A percentile compares a stretch with the other conserved stretches of the same genome.
These are phyloP conservation scores for Pilobolus umbonatus DNA, from an alignment of 192 early-diverging fungal species.

Conservation along the genomic window DNA sequence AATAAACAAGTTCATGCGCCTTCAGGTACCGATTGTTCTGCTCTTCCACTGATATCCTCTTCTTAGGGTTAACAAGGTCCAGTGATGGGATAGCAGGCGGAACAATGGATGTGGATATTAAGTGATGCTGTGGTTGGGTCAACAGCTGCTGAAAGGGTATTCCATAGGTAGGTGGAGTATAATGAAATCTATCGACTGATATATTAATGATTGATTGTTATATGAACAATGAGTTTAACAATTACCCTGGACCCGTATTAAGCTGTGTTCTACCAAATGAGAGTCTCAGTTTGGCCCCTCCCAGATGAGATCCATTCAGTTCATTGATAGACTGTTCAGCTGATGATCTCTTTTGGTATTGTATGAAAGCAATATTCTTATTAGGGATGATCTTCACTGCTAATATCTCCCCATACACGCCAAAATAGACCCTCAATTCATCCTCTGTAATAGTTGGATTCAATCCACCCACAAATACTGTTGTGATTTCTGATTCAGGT, in stretches of 20 bases:
- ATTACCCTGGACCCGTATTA: not conserved
- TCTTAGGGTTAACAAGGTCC: slow-evolving; percentile 8
- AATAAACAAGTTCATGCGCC: not conserved
- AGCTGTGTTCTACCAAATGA: slow-evolving; percentile 18
- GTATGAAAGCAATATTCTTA: slow-evolving; percentile 12
- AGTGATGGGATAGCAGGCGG: too few species aligned
- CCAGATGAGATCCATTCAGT: slow-evolving; percentile 12
- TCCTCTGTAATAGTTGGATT: slow-evolving; percentile 13
- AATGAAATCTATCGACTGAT: not conserved
- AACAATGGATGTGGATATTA: not conserved
- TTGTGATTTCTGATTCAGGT: slow-evolving; percentile 8
- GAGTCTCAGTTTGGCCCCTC: slow-evolving; percentile 11
- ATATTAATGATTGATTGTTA: not conserved
- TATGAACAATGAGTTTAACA: not conserved
- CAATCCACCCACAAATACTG: slow-evolving; percentile 13
- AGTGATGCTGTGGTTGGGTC: not conserved
- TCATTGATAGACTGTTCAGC: slow-evolving; percentile 12
- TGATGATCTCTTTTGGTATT: not conserved
- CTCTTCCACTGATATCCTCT: not conserved
- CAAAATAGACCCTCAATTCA: slow-evolving; percentile 14
- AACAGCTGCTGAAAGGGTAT: slow-evolving; percentile 1
- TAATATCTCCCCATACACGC: slow-evolving; percentile 6
- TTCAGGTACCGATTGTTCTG: slow-evolving; percentile 6
- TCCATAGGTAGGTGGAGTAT: not conserved
- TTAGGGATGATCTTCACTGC: slow-evolving; percentile 12